Conservation (phyloP, 768 basidiomycete species). For the Boletus rubescentipes region DNA sequence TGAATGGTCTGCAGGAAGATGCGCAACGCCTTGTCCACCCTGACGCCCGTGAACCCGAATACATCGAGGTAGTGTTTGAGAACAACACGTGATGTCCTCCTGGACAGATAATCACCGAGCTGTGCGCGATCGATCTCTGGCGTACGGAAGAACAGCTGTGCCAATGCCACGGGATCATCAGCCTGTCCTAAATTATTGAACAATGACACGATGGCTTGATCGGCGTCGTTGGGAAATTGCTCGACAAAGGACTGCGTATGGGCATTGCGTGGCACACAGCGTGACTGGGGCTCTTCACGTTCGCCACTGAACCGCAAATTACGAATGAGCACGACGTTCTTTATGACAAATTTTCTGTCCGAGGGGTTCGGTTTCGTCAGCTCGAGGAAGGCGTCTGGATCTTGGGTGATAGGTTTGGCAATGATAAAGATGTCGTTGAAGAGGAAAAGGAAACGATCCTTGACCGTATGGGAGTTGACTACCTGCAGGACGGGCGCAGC, state of each 20-base stretch:
- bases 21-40: slow-evolving; percentile 87
- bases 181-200: slow-evolving; percentile 56
- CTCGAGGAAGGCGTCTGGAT: slow-evolving; percentile 63
- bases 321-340: slow-evolving; percentile 80
- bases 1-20: slow-evolving; percentile 84
- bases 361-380: slow-evolving; percentile 50
- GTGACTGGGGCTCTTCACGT: slow-evolving; percentile 58
- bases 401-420: slow-evolving; percentile 81
- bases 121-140: slow-evolving; percentile 78
- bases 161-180: slow-evolving; percentile 73
- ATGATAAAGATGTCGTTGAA: slow-evolving; percentile 94
- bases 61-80: slow-evolving; percentile 83
- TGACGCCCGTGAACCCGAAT: slow-evolving; percentile 80
- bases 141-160: slow-evolving; percentile 78
- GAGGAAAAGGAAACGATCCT: slow-evolving; percentile 95
- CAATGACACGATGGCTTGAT: slow-evolving; percentile 70
- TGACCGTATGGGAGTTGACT: slow-evolving; percentile 89
- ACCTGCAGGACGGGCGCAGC: slow-evolving; percentile 91
- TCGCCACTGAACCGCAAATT: slow-evolving; percentile 70
- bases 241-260: slow-evolving; percentile 71
- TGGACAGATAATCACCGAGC: slow-evolving; percentile 82
- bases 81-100: slow-evolving; percentile 68
- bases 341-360: slow-evolving; percentile 83
- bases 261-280: slow-evolving; percentile 53
- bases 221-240: slow-evolving; percentile 79